phyloP scores from a whole-genome alignment of 2,329 filamentous ascomycete species.

The Onygenales sp. region DNA sequence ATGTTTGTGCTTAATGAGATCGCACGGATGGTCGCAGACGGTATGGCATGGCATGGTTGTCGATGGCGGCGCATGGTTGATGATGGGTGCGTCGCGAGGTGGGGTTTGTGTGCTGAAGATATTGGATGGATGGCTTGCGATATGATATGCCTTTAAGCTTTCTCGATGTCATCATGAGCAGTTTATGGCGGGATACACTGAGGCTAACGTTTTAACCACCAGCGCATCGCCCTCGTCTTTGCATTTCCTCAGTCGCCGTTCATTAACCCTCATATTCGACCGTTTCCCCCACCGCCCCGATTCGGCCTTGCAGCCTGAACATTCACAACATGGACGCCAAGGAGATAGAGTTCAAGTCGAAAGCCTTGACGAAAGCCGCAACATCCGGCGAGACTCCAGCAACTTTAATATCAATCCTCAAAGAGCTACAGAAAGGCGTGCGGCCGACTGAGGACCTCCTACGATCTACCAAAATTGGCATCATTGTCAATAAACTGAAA shows the following conservation, averaged over 20 bases:
- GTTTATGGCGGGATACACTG: too few relatives aligned
- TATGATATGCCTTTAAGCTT: too few relatives aligned
- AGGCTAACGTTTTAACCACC: too few relatives aligned
- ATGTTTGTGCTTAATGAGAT: too few relatives aligned
- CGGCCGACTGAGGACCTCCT: conserved; percentile 82
- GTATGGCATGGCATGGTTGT: too few relatives aligned
- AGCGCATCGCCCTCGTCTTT: not conserved
- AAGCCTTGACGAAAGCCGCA: conserved; percentile 71
- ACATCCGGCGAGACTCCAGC: conserved; percentile 63
- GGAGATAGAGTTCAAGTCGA: conserved; percentile 67
- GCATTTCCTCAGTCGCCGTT: not conserved
- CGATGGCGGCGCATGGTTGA: too few relatives aligned
- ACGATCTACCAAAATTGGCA: conserved; percentile 82
- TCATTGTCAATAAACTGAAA: conserved; percentile 79
- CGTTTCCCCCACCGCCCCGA: not conserved
- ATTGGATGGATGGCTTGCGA: too few relatives aligned
- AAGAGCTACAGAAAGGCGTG: conserved; percentile 69
- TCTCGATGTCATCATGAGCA: too few relatives aligned
- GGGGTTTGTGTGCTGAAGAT: too few relatives aligned
- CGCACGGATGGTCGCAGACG: too few relatives aligned
- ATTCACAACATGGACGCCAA: conserved; percentile 60
- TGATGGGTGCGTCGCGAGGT: too few relatives aligned
- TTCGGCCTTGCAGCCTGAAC: not conserved
- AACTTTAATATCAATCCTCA: conserved; percentile 64
- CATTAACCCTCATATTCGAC: not conserved